phyloP scores from a whole-genome alignment of 148 eudicot species.

The Vaccinium macrocarpon region DNA sequence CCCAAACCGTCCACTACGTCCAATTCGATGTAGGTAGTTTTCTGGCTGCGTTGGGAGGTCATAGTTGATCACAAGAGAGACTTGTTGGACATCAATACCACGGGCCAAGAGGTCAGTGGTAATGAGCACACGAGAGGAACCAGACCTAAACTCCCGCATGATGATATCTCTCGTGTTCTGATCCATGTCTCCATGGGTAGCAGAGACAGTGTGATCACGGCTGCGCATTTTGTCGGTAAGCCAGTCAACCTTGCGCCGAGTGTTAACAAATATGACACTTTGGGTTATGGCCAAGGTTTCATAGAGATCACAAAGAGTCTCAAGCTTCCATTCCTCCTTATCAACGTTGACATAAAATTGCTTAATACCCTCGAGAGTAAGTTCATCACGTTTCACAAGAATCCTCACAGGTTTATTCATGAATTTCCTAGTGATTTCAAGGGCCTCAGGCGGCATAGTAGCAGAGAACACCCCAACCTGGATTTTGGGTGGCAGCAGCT shows the following conservation, averaged over 20 bases:
- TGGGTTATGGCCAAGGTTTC: slow-evolving; percentile 75
- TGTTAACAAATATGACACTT: slow-evolving; percentile 73
- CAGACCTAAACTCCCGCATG: slow-evolving; percentile 76
- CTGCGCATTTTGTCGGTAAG: slow-evolving; percentile 71
- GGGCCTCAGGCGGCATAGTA: slow-evolving; percentile 83
- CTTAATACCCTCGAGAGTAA: slow-evolving; percentile 79
- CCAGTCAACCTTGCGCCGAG: slow-evolving; percentile 79
- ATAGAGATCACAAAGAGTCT: slow-evolving; percentile 72
- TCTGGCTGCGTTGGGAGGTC: slow-evolving; percentile 82
- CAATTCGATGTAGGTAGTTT: slow-evolving; percentile 74
- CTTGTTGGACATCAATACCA: slow-evolving; percentile 87
- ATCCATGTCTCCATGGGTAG: slow-evolving; percentile 86
- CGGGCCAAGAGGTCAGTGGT: slow-evolving; percentile 77
- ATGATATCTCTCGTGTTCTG: slow-evolving; percentile 72
- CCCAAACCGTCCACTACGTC: slow-evolving; percentile 76
- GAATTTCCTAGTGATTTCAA: slow-evolving; percentile 72
- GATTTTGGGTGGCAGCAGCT: slow-evolving; percentile 63
- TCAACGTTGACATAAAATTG: slow-evolving; percentile 77
- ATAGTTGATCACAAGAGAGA: slow-evolving; percentile 68
- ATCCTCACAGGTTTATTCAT: slow-evolving; percentile 80
- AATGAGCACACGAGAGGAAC: slow-evolving; percentile 73
- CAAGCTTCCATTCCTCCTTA: slow-evolving; percentile 80
- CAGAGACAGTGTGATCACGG: slow-evolving; percentile 81
- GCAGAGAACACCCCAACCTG: slow-evolving; percentile 84
- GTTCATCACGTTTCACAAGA: slow-evolving; percentile 80